A percentile compares a stretch with the other conserved stretches of the same genome.
phyloP scores from a whole-genome alignment of 2,329 filamentous ascomycete species.

The Colletotrichum paranaense region DNA sequence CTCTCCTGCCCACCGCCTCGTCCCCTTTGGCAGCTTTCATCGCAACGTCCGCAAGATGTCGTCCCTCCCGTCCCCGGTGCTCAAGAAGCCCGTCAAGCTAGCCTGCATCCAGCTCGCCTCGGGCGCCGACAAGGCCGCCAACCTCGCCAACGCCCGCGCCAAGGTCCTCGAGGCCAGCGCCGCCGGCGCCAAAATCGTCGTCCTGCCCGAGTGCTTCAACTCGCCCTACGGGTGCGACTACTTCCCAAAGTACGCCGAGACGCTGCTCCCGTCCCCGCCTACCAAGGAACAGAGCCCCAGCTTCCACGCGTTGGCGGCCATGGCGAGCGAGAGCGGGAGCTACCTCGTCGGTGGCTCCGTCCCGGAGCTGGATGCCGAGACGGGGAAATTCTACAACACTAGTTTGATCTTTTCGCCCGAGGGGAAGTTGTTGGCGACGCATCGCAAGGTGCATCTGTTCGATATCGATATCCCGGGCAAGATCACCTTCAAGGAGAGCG shows the following conservation, averaged over 20 bases:
- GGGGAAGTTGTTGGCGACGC: slow-evolving; percentile 84
- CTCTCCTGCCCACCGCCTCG: slow-evolving; percentile 6
- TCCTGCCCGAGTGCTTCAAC: slow-evolving; percentile 99
- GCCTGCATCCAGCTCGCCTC: slow-evolving; percentile 85
- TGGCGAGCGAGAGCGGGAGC: slow-evolving; percentile 81
- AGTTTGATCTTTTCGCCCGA: slow-evolving; percentile 83
- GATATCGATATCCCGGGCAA: slow-evolving; percentile 98
- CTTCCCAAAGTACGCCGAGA: slow-evolving; percentile 94
- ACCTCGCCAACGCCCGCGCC: slow-evolving; percentile 82
- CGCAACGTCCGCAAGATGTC: slow-evolving; percentile 23
- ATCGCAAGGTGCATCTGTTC: slow-evolving; percentile 96
- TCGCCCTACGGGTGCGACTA: slow-evolving; percentile 92
- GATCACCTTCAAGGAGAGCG: slow-evolving; percentile 90
- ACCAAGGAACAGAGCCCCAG: slow-evolving; percentile 78
- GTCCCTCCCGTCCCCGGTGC: slow-evolving; percentile 52
- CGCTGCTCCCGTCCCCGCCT: slow-evolving; percentile 81
- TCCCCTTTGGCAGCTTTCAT: slow-evolving; percentile 14
- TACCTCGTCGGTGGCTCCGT: slow-evolving; percentile 95
- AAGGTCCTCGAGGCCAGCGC: slow-evolving; percentile 86
- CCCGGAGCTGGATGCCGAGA: slow-evolving; percentile 75
- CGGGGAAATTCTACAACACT: slow-evolving; percentile 87
- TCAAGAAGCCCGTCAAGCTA: slow-evolving; percentile 83
- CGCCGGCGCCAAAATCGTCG: slow-evolving; percentile 84
- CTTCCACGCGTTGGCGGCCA: slow-evolving; percentile 83
- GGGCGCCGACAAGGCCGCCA: slow-evolving; percentile 84